A percentile compares a stretch with the other conserved stretches of the same genome.
These are phyloP conservation scores for Chaetomium sp. DNA, from an alignment of 2,329 filamentous ascomycete species.

Conservation along the genomic window DNA sequence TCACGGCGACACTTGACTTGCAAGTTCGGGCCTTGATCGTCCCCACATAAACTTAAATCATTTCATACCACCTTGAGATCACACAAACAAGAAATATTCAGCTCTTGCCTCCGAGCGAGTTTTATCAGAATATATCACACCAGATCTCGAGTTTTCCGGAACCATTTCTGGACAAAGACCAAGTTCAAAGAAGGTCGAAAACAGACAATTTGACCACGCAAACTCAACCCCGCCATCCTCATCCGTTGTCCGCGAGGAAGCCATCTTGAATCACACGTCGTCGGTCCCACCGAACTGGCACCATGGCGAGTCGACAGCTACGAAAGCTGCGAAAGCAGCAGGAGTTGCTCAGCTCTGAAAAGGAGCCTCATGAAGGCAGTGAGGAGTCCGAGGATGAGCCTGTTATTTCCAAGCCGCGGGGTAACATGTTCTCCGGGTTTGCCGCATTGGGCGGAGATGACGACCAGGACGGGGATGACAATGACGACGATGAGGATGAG, in stretches of 20 bases:
- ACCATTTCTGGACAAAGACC: too few relatives aligned
- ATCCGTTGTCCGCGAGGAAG: neutral
- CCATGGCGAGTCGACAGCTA: slow-evolving; percentile 47
- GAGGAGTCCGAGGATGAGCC: slow-evolving; percentile 30
- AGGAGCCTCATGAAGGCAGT: slow-evolving; percentile 28
- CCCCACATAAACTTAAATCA: too few relatives aligned
- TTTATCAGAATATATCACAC: too few relatives aligned
- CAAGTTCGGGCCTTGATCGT: too few relatives aligned
- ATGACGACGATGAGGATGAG: slow-evolving; percentile 27
- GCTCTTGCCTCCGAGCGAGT: too few relatives aligned
- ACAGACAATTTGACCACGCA: too few relatives aligned
- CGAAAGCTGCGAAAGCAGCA: slow-evolving; percentile 47
- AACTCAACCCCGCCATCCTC: neutral
- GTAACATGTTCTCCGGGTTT: slow-evolving; percentile 43
- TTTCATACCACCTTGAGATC: too few relatives aligned
- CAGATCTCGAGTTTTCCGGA: too few relatives aligned
- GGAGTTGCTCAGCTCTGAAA: slow-evolving; percentile 34
- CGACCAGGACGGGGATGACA: slow-evolving; percentile 36
- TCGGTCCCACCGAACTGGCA: neutral
- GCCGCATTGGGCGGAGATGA: slow-evolving; percentile 42
- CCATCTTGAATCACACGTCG: neutral
- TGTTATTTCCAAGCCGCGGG: slow-evolving; percentile 33
- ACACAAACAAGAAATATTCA: too few relatives aligned
- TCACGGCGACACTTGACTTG: too few relatives aligned
- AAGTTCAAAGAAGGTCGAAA: too few relatives aligned